These are phyloP conservation scores for Cyclotella sp. DNA, from an alignment of 108 stramenopile genomes.

Conservation along the genomic window DNA sequence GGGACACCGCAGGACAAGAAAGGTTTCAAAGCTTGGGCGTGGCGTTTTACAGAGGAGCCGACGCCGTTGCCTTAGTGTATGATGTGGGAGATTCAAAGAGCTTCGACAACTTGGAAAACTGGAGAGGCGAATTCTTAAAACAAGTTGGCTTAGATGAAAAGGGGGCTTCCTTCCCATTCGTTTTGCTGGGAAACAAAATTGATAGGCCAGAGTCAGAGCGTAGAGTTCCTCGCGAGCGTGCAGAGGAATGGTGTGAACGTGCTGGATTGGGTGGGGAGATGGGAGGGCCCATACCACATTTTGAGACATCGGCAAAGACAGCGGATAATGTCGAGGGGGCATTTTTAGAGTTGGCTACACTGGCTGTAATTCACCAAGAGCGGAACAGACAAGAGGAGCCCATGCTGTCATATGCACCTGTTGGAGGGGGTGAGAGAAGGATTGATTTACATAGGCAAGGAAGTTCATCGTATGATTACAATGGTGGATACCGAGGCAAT, in stretches of 20 bases:
- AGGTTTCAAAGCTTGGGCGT: conserved; percentile 96
- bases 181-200: conserved; percentile 97
- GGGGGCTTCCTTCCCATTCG: conserved; percentile 89
- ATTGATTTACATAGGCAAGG: conserved; percentile 49
- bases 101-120: conserved; percentile 94
- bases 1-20: conserved; percentile 99
- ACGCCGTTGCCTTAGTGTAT: conserved; percentile 97
- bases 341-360: conserved; percentile 79
- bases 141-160: conserved; percentile 75
- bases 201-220: conserved; percentile 78
- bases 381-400: conserved; percentile 47
- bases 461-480: conserved; percentile 45
- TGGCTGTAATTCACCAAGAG: conserved; percentile 50
- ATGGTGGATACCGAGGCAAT: conserved; percentile 36
- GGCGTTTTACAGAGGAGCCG: conserved; percentile 98
- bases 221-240: conserved; percentile 73
- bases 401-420: conserved; percentile 48
- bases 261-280: conserved; percentile 64
- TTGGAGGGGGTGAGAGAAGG: conserved; percentile 34
- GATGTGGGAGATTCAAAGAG: conserved; percentile 96
- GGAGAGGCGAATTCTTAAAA: conserved; percentile 93
- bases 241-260: conserved; percentile 83
- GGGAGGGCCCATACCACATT: conserved; percentile 87
- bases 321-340: conserved; percentile 95
- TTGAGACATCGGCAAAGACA: conserved; percentile 96